Conservation (phyloP, 495 filamentous ascomycete species). For the Lepraria neglecta region DNA sequence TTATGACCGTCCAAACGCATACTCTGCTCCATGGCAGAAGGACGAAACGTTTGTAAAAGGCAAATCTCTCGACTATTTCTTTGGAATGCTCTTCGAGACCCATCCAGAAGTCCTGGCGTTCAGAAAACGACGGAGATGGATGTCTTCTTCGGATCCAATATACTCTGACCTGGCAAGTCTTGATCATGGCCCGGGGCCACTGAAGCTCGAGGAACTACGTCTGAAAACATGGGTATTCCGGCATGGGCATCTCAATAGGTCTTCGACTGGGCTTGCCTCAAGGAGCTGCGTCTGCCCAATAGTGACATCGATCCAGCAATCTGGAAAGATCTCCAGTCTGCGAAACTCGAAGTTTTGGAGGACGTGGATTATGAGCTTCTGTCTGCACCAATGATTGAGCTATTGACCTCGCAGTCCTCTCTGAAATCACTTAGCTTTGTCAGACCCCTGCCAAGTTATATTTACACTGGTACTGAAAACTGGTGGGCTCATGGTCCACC, state of each 20-base stretch:
- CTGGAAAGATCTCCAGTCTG: conserved; percentile 2
- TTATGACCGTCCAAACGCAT: conserved; percentile 8
- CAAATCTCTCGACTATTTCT: background rate
- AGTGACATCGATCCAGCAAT: background rate
- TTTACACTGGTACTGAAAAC: too few relatives aligned
- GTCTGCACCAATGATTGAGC: background rate
- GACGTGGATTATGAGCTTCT: conserved; percentile 1
- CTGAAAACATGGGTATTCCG: conserved; percentile 16
- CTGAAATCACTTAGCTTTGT: conserved; percentile 3
- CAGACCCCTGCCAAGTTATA: background rate
- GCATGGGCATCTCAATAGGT: conserved; percentile 1
- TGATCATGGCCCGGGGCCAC: background rate
- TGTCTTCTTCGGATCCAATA: too few relatives aligned
- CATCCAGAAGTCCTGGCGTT: background rate
- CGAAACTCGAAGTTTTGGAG: background rate
- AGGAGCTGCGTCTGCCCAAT: conserved; percentile 9
- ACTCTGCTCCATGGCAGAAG: background rate
- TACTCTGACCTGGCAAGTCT: too few relatives aligned
- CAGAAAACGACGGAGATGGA: background rate
- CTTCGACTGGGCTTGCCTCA: background rate
- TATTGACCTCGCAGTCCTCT: background rate
- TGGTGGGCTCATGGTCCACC: background rate
- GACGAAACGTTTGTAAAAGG: conserved; percentile 1
- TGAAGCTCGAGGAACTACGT: conserved; percentile 7
- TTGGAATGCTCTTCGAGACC: conserved; percentile 5